A percentile compares a stretch with the other conserved stretches of the same genome.
Evolutionary conservation across 2,329 filamentous ascomycete species (phyloP).

Genomic region (Atkinsonella hypoxylon): DNA sequence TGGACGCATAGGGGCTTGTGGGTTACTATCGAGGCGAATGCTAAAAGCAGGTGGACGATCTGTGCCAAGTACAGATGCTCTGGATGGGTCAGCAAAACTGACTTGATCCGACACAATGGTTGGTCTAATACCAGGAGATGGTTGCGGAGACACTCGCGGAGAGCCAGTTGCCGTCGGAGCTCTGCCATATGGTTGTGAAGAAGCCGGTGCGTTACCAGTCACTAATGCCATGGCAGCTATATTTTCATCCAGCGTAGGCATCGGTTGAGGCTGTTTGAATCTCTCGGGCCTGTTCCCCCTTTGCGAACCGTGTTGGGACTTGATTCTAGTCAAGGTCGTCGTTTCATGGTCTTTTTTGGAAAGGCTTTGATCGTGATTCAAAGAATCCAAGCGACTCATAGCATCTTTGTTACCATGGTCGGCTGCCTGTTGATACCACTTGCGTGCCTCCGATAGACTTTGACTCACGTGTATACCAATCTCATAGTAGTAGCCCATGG

Average conservation of each 20-base stretch:
- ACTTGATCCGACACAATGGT: conserved; percentile 26
- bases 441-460: conserved; percentile 67
- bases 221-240: conserved; percentile 15
- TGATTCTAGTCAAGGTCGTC: conserved; percentile 79
- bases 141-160: conserved; percentile 26
- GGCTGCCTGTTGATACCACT: conserved; percentile 84
- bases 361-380: conserved; percentile 70
- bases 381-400: conserved; percentile 65
- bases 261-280: conserved; percentile 37
- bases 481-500: conserved; percentile 93
- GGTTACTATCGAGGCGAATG: conserved; percentile 31
- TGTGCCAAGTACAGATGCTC: conserved; percentile 22
- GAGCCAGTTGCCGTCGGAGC: conserved; percentile 14
- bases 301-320: conserved; percentile 62
- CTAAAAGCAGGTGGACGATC: conserved; percentile 38
- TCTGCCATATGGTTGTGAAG: conserved; percentile 3
- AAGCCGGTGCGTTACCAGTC: conserved; percentile 12
- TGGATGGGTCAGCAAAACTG: conserved; percentile 36
- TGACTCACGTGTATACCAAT: conserved; percentile 88
- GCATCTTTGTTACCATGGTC: conserved; percentile 90
- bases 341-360: conserved; percentile 90
- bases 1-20: conserved; percentile 25
- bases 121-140: conserved; percentile 28
- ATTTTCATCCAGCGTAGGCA: conserved; percentile 40
- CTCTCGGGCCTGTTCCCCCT: conserved; percentile 48